Conservation (phyloP, 2,329 filamentous ascomycete genomes). For the Metarhizium anisopliae region DNA sequence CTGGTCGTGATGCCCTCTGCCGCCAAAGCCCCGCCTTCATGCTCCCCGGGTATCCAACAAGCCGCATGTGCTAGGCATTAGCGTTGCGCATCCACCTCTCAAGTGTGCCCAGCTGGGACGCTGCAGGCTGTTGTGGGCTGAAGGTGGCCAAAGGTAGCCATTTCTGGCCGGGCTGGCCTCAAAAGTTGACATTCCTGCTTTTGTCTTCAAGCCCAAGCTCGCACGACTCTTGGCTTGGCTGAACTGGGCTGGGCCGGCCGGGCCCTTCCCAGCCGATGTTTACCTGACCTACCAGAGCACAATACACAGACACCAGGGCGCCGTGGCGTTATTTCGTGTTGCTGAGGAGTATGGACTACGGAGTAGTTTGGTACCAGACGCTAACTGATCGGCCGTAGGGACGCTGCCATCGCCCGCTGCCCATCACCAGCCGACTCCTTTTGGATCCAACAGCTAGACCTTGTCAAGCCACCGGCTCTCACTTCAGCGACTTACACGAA, state of each 20-base stretch:
- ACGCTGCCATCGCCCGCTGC: background rate
- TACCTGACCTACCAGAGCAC: background rate
- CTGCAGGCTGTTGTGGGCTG: background rate
- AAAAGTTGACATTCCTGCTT: background rate
- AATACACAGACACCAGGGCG: background rate
- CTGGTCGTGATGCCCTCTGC: slow-evolving; percentile 5
- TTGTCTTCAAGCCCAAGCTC: background rate
- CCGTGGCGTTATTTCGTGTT: background rate
- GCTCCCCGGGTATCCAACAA: slow-evolving; percentile 5
- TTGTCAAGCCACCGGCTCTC: background rate
- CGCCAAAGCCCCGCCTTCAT: background rate
- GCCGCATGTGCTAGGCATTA: slow-evolving; percentile 4
- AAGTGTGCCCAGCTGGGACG: slow-evolving; percentile 1
- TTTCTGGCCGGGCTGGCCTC: slow-evolving; percentile 1
- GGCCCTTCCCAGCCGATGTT: background rate
- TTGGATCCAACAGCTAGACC: background rate
- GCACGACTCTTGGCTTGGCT: background rate
- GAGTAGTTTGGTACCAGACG: background rate
- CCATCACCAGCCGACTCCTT: background rate
- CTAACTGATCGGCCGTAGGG: background rate
- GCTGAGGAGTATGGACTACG: background rate
- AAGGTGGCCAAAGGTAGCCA: background rate
- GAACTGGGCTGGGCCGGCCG: background rate
- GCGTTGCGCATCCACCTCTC: slow-evolving; percentile 5
- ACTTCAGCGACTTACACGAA: background rate